Base-by-base conservation (phyloP, 2,329 filamentous ascomycete species). In the Diatrype stigma region DNA sequence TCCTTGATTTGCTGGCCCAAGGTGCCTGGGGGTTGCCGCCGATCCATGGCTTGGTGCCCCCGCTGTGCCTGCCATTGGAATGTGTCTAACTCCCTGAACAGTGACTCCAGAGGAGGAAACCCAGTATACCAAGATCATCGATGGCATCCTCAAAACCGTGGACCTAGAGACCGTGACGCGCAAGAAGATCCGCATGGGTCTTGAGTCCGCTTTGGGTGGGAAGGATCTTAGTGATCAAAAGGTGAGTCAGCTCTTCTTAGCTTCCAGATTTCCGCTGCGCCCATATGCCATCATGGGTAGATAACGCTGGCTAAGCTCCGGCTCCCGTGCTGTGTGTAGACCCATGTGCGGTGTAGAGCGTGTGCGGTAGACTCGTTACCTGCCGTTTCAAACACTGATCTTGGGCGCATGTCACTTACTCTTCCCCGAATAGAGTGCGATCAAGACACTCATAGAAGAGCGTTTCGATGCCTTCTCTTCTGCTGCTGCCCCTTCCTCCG, bases 391-490 rank as follows among this genome's bases (percentile, higher is more conserved):
- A 12, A 21, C 28, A 7, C 26, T 35, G n/a, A n/a, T n/a, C 17
- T 23, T 49, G 21, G 11, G n/a, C 42, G 30, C 37, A 40, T 10
- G 10, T 30, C 52, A 14, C 53, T 54, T 38, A 37, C 44, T 30
- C 10, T 22, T 28, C 14, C 11, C 38, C 23, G 32, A 6, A 37
- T 55, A 90, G 87, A 74, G 78, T 64, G 82, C 83, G 14, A 86
- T 90, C 68, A 89, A 89, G 65, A 74, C 74, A 47, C 75, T 91
- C 46, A 90, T 91, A 50, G 85, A 87, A 70, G 78, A 82, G 58
- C 84, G 87, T 17, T 91, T 91, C 67, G 87, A 91, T 62, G 80
- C 85, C 51, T 80, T 86, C 59, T 82, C 81, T 46, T 76, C 78
- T 26, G 70, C 72, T 40, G 69, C 69, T 38, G 71, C 71, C 59